These are phyloP conservation scores for Suhomyces sp. DNA, from an alignment of 805 yeast species.

Conservation along the genomic window DNA sequence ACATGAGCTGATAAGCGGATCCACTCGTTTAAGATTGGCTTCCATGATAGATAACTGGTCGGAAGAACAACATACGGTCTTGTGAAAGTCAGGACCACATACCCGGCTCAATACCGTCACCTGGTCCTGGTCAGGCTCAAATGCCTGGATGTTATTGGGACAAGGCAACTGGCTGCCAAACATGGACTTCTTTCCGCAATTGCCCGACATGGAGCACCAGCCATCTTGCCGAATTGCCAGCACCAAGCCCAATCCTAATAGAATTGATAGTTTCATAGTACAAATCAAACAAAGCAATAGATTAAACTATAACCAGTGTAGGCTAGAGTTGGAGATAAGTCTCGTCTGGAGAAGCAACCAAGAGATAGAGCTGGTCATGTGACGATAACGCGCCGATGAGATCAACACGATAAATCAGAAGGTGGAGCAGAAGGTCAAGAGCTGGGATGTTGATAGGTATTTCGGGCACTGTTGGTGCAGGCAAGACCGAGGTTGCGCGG, in stretches of 20 bases:
- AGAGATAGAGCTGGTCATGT: neutral
- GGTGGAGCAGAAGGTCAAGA: neutral
- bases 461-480: constrained; percentile 67
- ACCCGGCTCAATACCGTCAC: constrained; percentile 47
- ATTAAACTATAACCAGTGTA: too few species aligned
- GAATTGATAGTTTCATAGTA: neutral
- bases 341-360: neutral
- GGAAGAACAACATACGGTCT: constrained; percentile 62
- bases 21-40: constrained; percentile 36
- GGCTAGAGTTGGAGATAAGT: too few species aligned
- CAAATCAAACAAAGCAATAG: neutral
- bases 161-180: constrained; percentile 85
- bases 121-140: constrained; percentile 44
- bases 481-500: constrained; percentile 60
- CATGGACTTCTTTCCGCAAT: constrained; percentile 75
- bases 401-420: neutral
- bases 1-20: constrained; percentile 49
- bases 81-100: constrained; percentile 69
- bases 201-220: constrained; percentile 54
- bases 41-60: constrained; percentile 59
- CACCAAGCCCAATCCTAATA: neutral
- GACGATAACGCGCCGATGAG: neutral
- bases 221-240: constrained; percentile 35
- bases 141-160: constrained; percentile 53
- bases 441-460: constrained; percentile 65